Conservation (phyloP, 345 rosid species). For the Pugionium dolabratum region DNA sequence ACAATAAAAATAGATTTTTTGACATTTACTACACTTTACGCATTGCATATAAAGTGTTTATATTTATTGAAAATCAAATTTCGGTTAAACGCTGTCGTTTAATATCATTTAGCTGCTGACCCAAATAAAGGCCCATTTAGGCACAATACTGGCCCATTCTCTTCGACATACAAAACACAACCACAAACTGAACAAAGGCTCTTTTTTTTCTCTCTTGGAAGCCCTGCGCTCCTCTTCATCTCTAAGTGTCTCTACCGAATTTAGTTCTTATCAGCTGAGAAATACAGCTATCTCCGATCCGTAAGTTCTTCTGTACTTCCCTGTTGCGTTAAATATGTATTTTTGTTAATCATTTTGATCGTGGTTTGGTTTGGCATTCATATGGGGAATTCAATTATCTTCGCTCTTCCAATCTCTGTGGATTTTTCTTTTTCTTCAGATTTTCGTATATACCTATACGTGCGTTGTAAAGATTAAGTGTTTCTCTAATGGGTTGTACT, state of each 20-base stretch:
- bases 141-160: not conserved
- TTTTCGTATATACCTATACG: not conserved
- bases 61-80: too few species aligned
- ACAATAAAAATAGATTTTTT: too few species aligned
- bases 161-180: conserved; percentile 7
- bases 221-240: conserved; percentile 13
- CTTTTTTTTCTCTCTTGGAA: not conserved
- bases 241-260: conserved; percentile 16
- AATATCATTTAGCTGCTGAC: not conserved
- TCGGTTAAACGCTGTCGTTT: not conserved
- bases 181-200: conserved; percentile 2
- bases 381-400: conserved; percentile 29
- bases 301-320: conserved; percentile 21
- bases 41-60: too few species aligned
- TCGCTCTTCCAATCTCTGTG: conserved; percentile 17
- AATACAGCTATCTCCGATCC: conserved; percentile 13
- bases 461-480: not conserved
- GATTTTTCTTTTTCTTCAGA: not conserved
- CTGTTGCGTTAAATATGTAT: not conserved
- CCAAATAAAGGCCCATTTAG: conserved; percentile 11
- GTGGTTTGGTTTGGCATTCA: conserved; percentile 15
- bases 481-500: conserved; percentile 59
- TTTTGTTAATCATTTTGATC: not conserved
- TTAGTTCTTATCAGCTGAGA: conserved; percentile 15
- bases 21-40: too few species aligned